Evolutionary conservation across 306 rosid species (phyloP), one percentile per base, ranked within the genome.

Genomic region (Cyclanthera cordifolia): DNA sequence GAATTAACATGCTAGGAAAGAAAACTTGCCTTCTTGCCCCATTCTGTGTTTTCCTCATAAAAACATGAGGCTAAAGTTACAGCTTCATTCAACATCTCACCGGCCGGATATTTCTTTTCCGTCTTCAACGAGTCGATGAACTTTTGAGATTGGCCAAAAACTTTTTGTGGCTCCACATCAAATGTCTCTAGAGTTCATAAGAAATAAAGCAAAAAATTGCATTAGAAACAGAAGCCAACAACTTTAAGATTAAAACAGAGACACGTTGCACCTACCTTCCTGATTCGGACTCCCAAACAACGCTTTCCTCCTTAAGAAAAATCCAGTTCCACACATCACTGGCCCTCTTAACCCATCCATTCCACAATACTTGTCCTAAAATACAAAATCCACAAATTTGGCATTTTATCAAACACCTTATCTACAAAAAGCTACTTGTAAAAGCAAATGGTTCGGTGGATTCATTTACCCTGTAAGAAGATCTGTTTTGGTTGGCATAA

Each of bases 311-410:
- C 34, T 72, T 30, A 83, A 68, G 76, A 79, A 79, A 69, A 74
- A 77, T 53, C 87, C 84, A 8, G 73, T 77, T n/a, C 87, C 87
- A 11, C 84, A 69, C 72, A 83, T 73, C 50, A 78, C 81, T 4
- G 87, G 87, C n/a, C 87, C 87, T 72, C 78, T 74, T 5, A 83
- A 60, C 23, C 84, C 86, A 79, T 82, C 82, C 86, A 82, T 82
- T 24, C 86, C 86, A 71, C 77, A 73, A 83, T 83, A 82, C 79
- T 76, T 82, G 52, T 83, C 76, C 86, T 82, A 15, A 27, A 14
- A 56, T 6, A 14, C 17, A 15, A 56, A 56, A 56, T 5, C 16
- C 17, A 56, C 20, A 56, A 56, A 53, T 28, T 21, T 53, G 59
- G 59, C 59, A 53, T 53, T 53, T 10, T 23, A 12, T 3, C 57